Evolutionary conservation across 2,329 filamentous ascomycete species (phyloP), one percentile per base, ranked within the genome.

Genomic region (Ophiostoma sp.): DNA sequence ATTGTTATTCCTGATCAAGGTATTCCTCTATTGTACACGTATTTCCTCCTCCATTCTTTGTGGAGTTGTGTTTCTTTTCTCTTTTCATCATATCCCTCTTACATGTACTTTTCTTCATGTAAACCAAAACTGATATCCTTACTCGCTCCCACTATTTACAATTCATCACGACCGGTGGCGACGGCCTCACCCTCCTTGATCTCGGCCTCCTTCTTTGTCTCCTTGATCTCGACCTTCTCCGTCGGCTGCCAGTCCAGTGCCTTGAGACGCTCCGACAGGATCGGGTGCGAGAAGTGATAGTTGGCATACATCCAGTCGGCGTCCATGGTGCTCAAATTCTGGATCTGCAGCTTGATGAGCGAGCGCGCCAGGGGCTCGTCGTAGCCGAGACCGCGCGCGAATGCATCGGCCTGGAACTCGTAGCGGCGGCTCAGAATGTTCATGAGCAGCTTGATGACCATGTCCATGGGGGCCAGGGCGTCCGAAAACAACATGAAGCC

Each of bases 211-310:
- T 76, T 75, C 69, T 81, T 80, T n/a, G 82, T 81, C 76, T 81
- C 82, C 73, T 82, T 79, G 1, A 77, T 77, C 9, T 80, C 81
- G 25, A 87, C 82, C 76, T 84, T 86, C 74, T 84, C 81, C 19
- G 82, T 84, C 69, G 93, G 90, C 80, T 91, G 90, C 95, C 95
- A 99, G 76, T 93, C 91, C 75, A 99, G 88, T 1, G 95, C 96
- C 82, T 93, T 93, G 79, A 99, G 87, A 79, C 96, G 90, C 87
- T 99, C 97, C 1, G 95, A 93, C 77, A 99, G 86, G 77, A 98
- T 98, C 0, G 96, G 96, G 84, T 99, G 96, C 31, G 95, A 98
- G 87, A 97, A 98, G 85, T 99, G 95, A 87, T 98, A 99, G 84
- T 92, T 97, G 71, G 96, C 96, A 83, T 97, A 99, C 88, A 98